Evolutionary conservation across 106 monocot genomes (phyloP).

Genomic region (Triglochin maritima): DNA sequence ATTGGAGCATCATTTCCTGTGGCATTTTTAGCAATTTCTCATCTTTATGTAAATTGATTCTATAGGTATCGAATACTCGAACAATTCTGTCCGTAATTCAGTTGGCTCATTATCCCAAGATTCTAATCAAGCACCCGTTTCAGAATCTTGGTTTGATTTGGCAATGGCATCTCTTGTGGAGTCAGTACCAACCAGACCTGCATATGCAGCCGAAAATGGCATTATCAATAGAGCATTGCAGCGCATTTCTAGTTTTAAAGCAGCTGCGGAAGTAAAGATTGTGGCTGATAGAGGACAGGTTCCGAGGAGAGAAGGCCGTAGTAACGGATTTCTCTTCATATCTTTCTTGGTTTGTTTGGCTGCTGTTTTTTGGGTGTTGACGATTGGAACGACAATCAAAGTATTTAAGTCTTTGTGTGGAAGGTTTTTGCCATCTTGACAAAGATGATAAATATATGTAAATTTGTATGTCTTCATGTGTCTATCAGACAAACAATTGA

Average conservation of each 20-base stretch:
- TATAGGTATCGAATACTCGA: constrained; percentile 22
- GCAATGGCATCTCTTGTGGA: constrained; percentile 40
- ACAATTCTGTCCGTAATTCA: constrained; percentile 1
- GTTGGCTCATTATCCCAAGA: neutral
- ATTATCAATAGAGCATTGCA: constrained; percentile 45
- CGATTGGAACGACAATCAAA: constrained; percentile 33
- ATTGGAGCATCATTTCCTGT: neutral
- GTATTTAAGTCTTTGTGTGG: constrained; percentile 44
- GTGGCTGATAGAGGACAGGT: neutral
- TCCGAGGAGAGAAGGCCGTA: constrained; percentile 11
- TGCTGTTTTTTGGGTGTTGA: constrained; percentile 60
- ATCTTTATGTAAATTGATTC: constrained; percentile 10
- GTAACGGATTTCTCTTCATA: constrained; percentile 53
- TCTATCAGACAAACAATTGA: neutral
- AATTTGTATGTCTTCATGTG: neutral
- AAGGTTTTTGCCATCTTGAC: constrained; percentile 16
- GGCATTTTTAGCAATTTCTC: constrained; percentile 6
- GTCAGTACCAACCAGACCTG: constrained; percentile 75
- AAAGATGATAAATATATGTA: neutral
- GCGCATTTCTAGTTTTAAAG: constrained; percentile 67
- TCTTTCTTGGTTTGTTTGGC: constrained; percentile 55
- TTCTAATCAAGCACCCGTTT: neutral
- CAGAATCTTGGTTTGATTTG: constrained; percentile 42
- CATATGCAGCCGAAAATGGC: constrained; percentile 57
- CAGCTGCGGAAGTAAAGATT: neutral